Evolutionary conservation across 2,329 filamentous ascomycete genomes (phyloP).

Genomic region (Sporothrix dimorphospora): DNA sequence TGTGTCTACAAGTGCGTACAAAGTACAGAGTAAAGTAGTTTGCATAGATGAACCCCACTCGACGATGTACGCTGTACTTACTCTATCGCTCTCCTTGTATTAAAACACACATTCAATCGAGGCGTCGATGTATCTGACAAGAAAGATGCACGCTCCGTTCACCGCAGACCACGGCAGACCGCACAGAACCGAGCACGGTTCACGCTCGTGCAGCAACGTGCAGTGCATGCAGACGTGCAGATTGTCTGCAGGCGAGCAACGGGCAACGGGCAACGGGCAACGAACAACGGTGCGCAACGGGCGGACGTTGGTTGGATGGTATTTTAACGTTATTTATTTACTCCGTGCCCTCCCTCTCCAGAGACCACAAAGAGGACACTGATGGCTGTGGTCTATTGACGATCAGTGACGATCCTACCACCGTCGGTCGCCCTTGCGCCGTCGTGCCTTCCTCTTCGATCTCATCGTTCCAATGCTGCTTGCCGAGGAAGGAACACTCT

Average conservation of each 20-base stretch:
- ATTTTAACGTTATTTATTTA: conserved; percentile 2
- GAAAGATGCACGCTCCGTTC: neutral
- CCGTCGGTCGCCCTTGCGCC: neutral
- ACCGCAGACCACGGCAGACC: conserved; percentile 1
- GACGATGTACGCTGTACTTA: neutral
- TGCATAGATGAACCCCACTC: neutral
- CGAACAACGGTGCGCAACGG: neutral
- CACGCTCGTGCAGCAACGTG: conserved; percentile 15
- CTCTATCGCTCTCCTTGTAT: neutral
- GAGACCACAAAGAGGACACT: neutral
- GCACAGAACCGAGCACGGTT: conserved; percentile 4
- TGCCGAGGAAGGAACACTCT: neutral
- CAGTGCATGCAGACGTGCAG: conserved; percentile 19
- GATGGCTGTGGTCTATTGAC: neutral
- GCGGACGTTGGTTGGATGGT: neutral
- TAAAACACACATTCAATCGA: neutral
- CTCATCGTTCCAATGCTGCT: conserved; percentile 2
- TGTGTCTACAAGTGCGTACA: neutral
- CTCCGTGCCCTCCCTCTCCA: neutral
- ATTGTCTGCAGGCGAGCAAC: conserved; percentile 12
- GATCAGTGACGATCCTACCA: neutral
- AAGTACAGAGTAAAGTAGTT: neutral
- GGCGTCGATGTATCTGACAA: neutral
- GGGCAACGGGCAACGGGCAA: neutral
- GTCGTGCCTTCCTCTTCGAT: neutral